These are phyloP conservation scores for Salix caprea DNA, from an alignment of 345 rosid genomes.

Conservation along the genomic window DNA sequence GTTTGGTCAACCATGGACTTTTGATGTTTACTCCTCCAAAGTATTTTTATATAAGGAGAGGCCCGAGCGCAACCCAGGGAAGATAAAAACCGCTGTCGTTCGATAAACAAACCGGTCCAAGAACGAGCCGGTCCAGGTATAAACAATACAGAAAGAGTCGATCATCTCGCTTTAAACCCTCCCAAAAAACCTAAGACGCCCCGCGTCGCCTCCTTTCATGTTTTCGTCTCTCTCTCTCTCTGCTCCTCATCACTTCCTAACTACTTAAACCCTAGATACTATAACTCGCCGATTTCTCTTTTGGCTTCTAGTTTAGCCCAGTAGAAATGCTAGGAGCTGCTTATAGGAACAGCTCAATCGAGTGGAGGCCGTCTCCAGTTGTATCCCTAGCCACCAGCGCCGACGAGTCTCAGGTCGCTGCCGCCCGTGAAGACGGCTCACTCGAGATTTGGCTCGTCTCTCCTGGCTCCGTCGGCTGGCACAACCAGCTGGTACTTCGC, in stretches of 20 bases:
- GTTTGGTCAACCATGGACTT: background rate
- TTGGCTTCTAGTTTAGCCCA: background rate
- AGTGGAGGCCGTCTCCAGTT: slow-evolving; percentile 89
- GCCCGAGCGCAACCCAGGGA: background rate
- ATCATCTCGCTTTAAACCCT: slow-evolving; percentile 3
- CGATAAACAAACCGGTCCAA: background rate
- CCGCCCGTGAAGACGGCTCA: slow-evolving; percentile 89
- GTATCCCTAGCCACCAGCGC: slow-evolving; percentile 77
- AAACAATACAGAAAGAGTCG: background rate
- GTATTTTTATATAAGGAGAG: background rate
- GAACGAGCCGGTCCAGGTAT: background rate
- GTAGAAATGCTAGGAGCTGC: slow-evolving; percentile 43
- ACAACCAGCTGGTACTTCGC: slow-evolving; percentile 75
- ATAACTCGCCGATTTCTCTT: background rate
- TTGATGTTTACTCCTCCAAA: background rate
- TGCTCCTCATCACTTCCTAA: background rate
- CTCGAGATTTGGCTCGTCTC: slow-evolving; percentile 98
- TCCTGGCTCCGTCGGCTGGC: slow-evolving; percentile 94
- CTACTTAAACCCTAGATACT: background rate
- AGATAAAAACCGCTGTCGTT: background rate
- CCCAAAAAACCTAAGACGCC: background rate
- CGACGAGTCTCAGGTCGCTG: slow-evolving; percentile 73
- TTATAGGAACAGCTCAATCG: slow-evolving; percentile 64
- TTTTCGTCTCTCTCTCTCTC: background rate
- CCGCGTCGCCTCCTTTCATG: background rate